Conservation (phyloP, 352 stramenopile species). For the Globisporangium okanoganense region DNA sequence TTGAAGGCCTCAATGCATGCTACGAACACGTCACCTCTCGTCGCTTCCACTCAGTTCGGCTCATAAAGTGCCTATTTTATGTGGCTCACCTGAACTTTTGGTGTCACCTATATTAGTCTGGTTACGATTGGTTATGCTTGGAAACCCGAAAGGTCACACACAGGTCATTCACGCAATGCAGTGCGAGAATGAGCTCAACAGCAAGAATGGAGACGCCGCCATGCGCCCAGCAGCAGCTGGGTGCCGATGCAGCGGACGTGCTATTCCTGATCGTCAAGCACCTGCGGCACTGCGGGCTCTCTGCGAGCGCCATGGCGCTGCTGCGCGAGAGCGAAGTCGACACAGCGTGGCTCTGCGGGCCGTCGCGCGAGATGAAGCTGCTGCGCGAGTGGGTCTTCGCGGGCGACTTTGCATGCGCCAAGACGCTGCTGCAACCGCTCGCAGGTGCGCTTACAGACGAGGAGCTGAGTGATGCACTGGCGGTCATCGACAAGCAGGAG, state of each 20-base stretch:
- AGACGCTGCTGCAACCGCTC: conserved; percentile 39
- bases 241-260: conserved; percentile 22
- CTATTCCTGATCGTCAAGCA: conserved; percentile 55
- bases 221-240: neutral
- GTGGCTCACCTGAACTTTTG: neutral
- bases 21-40: neutral
- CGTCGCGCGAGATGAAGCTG: conserved; percentile 35
- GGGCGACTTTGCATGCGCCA: conserved; percentile 35
- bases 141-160: neutral
- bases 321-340: conserved; percentile 56
- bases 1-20: neutral
- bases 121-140: neutral
- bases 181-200: neutral
- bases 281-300: conserved; percentile 35
- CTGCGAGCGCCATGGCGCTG: conserved; percentile 36
- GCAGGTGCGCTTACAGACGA: conserved; percentile 8
- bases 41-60: neutral
- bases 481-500: conserved; percentile 35
- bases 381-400: conserved; percentile 54
- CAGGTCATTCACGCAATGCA: neutral
- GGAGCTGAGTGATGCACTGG: conserved; percentile 16
- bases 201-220: neutral
- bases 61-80: neutral
- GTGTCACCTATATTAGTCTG: neutral
- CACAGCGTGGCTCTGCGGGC: conserved; percentile 49